Evolutionary conservation across 331 rosid species (phyloP).

Genomic region (Cydonia oblonga): DNA sequence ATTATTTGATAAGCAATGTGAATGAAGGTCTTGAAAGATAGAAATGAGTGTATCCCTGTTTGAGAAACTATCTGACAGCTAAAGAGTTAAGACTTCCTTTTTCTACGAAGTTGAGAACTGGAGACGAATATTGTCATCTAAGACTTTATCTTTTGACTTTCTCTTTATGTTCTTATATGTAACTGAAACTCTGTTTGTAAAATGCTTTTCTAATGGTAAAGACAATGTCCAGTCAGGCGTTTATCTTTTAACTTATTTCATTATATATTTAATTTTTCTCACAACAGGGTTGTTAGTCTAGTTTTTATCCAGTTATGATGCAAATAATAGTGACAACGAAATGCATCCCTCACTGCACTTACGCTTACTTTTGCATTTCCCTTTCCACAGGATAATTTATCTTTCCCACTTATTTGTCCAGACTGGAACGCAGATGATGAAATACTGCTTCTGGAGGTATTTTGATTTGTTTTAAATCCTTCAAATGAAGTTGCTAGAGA

Average conservation of each 20-base stretch:
- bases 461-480: constrained; percentile 5
- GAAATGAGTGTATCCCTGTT: not conserved
- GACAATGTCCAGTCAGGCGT: not conserved
- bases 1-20: not conserved
- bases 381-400: constrained; percentile 70
- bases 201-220: not conserved
- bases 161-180: not conserved
- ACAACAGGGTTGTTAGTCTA: not conserved
- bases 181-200: not conserved
- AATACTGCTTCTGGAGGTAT: constrained; percentile 90
- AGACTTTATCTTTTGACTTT: not conserved
- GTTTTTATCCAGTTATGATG: not conserved
- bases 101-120: not conserved
- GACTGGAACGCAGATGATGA: constrained; percentile 99
- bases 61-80: not conserved
- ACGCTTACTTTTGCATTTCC: constrained; percentile 13
- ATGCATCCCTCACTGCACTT: not conserved
- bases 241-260: not conserved
- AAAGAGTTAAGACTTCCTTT: not conserved
- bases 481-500: not conserved
- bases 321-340: not conserved
- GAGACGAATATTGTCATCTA: not conserved
- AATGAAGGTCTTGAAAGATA: not conserved
- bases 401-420: constrained; percentile 87
- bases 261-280: not conserved